These are phyloP conservation scores for Leersia perrieri DNA, from an alignment of 176 grass and related monocot genomes.

Conservation along the genomic window DNA sequence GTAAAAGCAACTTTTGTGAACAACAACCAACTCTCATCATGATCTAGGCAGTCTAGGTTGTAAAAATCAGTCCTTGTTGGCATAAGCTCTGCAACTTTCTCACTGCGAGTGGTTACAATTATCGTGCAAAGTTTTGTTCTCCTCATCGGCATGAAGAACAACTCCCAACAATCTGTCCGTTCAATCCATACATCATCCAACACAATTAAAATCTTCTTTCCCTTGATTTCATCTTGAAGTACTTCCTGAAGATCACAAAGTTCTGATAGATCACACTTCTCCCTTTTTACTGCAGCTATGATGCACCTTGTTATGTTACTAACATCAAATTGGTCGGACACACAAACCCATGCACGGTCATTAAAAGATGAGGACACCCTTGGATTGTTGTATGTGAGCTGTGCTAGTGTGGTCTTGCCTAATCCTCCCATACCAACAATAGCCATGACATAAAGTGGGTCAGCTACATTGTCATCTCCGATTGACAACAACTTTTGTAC, in stretches of 20 bases:
- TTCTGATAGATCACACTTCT: not conserved
- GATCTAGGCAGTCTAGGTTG: not conserved
- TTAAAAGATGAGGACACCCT: not conserved
- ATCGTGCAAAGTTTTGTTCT: slow-evolving; percentile 3
- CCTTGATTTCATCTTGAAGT: not conserved
- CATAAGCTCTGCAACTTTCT: slow-evolving; percentile 17
- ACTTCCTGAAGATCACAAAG: not conserved
- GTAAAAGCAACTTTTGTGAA: not conserved
- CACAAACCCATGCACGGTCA: slow-evolving; percentile 28
- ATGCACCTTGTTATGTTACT: not conserved
- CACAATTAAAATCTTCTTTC: slow-evolving; percentile 29
- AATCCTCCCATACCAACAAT: slow-evolving; percentile 23
- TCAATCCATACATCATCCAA: slow-evolving; percentile 51
- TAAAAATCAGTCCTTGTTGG: slow-evolving; percentile 1
- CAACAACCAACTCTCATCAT: slow-evolving; percentile 8
- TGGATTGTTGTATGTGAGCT: not conserved
- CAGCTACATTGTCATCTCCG: too few relatives aligned
- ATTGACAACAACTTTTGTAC: not conserved
- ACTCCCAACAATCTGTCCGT: slow-evolving; percentile 23
- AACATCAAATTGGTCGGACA: slow-evolving; percentile 32
- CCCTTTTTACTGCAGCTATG: not conserved
- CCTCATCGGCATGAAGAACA: not conserved
- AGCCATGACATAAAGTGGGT: too few relatives aligned
- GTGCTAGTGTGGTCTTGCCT: slow-evolving; percentile 18
- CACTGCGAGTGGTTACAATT: slow-evolving; percentile 30